Percentiles rank a stretch among this genome's conserved stretches.
phyloP scores from a whole-genome alignment of 2,329 filamentous ascomycete species.

The Sporothrix globosa region DNA sequence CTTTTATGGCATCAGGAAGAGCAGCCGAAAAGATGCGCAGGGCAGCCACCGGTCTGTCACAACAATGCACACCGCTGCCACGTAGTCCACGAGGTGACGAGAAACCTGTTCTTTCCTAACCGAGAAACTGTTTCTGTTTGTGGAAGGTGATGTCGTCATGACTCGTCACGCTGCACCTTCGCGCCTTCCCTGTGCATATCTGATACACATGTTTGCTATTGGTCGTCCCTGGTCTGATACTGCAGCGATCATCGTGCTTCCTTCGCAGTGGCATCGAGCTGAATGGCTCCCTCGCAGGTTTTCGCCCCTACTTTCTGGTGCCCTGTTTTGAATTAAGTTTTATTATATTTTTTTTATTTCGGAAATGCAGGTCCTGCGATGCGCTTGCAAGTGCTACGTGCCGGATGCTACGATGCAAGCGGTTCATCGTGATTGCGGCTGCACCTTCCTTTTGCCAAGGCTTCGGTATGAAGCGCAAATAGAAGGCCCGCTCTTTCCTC shows the following conservation, averaged over 20 bases:
- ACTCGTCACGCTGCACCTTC: constrained; percentile 2
- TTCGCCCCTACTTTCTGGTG: neutral
- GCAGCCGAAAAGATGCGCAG: constrained; percentile 2
- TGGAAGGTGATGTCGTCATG: constrained; percentile 24
- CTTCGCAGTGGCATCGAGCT: neutral
- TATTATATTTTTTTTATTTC: neutral
- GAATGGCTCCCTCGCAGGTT: neutral
- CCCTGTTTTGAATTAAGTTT: neutral
- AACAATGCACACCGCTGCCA: neutral
- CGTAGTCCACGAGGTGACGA: constrained; percentile 17
- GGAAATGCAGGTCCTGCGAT: neutral
- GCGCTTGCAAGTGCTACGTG: constrained; percentile 10
- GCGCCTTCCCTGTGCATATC: constrained; percentile 11
- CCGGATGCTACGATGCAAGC: constrained; percentile 1
- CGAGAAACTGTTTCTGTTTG: neutral
- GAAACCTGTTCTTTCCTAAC: constrained; percentile 9
- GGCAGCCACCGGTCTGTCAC: neutral
- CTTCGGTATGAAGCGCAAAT: neutral
- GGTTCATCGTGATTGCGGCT: neutral
- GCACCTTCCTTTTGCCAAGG: neutral
- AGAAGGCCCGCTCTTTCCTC: constrained; percentile 2
- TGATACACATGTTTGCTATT: constrained; percentile 8
- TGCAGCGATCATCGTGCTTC: constrained; percentile 3
- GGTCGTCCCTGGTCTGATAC: neutral
- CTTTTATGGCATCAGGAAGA: constrained; percentile 1